Base-by-base conservation (phyloP, 2,329 filamentous ascomycete genomes). In the Fusarium torulosum region DNA sequence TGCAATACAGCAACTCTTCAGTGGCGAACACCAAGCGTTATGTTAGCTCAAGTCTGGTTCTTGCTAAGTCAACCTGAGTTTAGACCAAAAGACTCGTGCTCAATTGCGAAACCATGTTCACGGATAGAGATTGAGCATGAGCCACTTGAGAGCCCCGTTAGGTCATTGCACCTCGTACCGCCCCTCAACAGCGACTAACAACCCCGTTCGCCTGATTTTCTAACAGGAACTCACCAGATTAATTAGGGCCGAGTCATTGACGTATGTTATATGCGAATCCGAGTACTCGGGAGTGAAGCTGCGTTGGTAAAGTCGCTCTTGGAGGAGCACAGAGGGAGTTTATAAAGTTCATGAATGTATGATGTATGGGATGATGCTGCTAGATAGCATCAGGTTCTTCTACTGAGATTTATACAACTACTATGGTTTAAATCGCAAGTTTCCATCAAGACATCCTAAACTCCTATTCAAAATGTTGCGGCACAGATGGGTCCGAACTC, bases 141-240 rank as follows among this genome's bases (percentile, higher is more conserved):
- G 15, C 15, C 37, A 14, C 53, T 42, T 20, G 40, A 55, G 33
- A 46, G 33, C 51, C 51, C 50, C 51, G 41, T 56, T 33, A 35
- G 43, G 23, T 23, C 42, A 44, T 25, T 25, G 37, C 41, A 21
- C 25, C 38, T 53, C 41, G 33, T 45, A 35, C 47, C 27, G 47
- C 43, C 51, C 43, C 49, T 58, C 17, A 33, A 35, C 38, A 33
- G 40, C 25, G 27, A 42, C 33, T 15, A n/a, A 17, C 15, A 31
- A 37, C 21, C 33, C 25, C 21, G 17, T 57, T 38, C 44, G 58
- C 60, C 60, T 63, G 60, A 63, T 27, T 42, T 38, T 52, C 59
- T 45, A 46, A 63, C 60, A n/a, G 20, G 19, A 15, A 20, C 35
- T 49, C 49, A 29, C 31, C 13, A 62, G 25, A 42, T 6, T n/a